Evolutionary conservation across 257 asterid genomes (phyloP).

Genomic region (Lavandula angustifolia): DNA sequence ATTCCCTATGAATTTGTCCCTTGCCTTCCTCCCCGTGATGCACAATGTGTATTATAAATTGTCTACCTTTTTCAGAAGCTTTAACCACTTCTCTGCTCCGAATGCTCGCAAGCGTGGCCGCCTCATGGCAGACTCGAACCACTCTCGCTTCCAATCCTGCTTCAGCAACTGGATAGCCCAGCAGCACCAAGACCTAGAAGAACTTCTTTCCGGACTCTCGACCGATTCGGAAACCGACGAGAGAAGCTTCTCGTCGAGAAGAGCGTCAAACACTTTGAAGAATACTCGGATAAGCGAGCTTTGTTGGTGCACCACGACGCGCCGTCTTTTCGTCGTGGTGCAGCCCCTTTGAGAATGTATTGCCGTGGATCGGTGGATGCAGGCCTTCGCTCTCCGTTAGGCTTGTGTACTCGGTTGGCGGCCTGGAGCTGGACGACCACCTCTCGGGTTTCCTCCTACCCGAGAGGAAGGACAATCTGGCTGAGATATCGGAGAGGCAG

Average conservation of each 20-base stretch:
- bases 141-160: background rate
- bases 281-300: slow-evolving; percentile 27
- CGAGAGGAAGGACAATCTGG: slow-evolving; percentile 17
- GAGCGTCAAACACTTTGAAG: slow-evolving; percentile 44
- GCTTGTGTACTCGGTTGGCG: slow-evolving; percentile 41
- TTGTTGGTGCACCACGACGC: slow-evolving; percentile 32
- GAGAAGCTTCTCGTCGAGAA: slow-evolving; percentile 22
- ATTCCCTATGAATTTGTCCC: background rate
- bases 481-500: slow-evolving; percentile 30
- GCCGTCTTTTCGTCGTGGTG: slow-evolving; percentile 39
- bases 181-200: slow-evolving; percentile 37
- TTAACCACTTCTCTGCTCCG: background rate
- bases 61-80: background rate
- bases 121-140: background rate
- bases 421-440: slow-evolving; percentile 26
- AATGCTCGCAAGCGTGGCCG: background rate
- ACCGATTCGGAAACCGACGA: background rate
- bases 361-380: slow-evolving; percentile 25
- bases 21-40: background rate
- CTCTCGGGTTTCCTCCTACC: slow-evolving; percentile 28
- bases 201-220: slow-evolving; percentile 23
- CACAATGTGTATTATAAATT: background rate
- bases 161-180: slow-evolving; percentile 43
- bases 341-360: slow-evolving; percentile 32
- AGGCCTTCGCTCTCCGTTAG: slow-evolving; percentile 20